These are phyloP conservation scores for Microdochium paspali DNA, from an alignment of 2,329 filamentous ascomycete genomes.

Conservation along the genomic window DNA sequence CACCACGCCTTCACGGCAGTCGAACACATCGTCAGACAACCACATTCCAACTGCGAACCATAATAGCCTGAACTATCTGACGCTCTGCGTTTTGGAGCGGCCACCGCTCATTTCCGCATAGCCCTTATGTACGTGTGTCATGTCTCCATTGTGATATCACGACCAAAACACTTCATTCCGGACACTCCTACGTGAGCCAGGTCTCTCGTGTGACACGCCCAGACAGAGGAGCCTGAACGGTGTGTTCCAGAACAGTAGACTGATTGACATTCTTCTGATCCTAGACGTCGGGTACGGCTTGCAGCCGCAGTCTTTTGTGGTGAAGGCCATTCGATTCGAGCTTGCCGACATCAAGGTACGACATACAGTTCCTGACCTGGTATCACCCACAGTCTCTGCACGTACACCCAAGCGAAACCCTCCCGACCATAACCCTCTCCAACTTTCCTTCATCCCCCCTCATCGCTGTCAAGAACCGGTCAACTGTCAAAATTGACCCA, in stretches of 20 bases:
- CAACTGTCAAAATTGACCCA: too few species aligned
- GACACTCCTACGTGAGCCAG: background rate
- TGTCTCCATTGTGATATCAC: background rate
- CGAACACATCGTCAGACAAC: background rate
- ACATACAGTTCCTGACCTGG: too few species aligned
- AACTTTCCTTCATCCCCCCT: too few species aligned
- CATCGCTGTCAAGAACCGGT: too few species aligned
- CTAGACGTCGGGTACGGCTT: too few species aligned
- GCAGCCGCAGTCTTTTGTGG: too few species aligned
- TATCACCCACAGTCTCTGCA: too few species aligned
- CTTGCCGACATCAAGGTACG: too few species aligned
- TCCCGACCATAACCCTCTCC: too few species aligned
- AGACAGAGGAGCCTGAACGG: background rate
- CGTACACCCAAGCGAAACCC: too few species aligned
- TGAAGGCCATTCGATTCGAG: too few species aligned
- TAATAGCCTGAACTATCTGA: background rate
- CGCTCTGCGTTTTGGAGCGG: background rate
- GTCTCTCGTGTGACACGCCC: background rate
- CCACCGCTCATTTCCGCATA: background rate
- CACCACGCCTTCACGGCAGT: background rate
- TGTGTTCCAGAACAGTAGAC: background rate
- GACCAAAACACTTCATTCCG: background rate
- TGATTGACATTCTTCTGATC: conserved; percentile 1
- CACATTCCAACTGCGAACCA: background rate
- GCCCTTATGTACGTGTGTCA: background rate